Evolutionary conservation across 495 filamentous ascomycete genomes (phyloP).

Genomic region (Parathielavia hyrcaniae): DNA sequence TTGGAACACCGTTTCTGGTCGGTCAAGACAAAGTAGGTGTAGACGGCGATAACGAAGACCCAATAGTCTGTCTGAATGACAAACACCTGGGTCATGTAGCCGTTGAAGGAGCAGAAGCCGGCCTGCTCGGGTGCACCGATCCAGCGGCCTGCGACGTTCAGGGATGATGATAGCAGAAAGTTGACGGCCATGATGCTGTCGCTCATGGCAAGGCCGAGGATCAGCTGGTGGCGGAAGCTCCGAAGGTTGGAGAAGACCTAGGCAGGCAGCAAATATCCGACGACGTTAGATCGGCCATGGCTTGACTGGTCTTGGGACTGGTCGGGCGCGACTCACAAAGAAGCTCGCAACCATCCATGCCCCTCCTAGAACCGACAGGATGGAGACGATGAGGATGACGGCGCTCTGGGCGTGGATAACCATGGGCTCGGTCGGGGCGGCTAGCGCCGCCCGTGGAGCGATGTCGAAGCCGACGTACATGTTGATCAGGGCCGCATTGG

Average conservation of each 20-base stretch:
- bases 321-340: constrained; percentile 23
- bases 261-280: not conserved
- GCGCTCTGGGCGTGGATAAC: constrained; percentile 31
- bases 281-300: not conserved
- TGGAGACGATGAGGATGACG: constrained; percentile 34
- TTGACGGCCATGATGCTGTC: constrained; percentile 42
- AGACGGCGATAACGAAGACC: constrained; percentile 40
- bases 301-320: not conserved
- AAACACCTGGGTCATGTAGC: constrained; percentile 42
- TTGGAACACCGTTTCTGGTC: constrained; percentile 33
- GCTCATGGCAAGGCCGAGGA: constrained; percentile 41
- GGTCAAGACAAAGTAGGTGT: constrained; percentile 39
- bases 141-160: constrained; percentile 32
- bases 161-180: constrained; percentile 35
- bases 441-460: constrained; percentile 26
- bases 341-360: constrained; percentile 42
- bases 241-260: constrained; percentile 22
- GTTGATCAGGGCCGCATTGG: not conserved
- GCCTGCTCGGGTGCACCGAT: constrained; percentile 32
- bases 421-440: constrained; percentile 27
- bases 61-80: constrained; percentile 46
- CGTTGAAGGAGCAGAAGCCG: constrained; percentile 41
- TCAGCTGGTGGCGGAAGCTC: constrained; percentile 42
- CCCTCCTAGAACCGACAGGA: constrained; percentile 36
- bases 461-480: not conserved